phyloP scores from a whole-genome alignment of 2,329 filamentous ascomycete species.

The Aspergillus sp. region DNA sequence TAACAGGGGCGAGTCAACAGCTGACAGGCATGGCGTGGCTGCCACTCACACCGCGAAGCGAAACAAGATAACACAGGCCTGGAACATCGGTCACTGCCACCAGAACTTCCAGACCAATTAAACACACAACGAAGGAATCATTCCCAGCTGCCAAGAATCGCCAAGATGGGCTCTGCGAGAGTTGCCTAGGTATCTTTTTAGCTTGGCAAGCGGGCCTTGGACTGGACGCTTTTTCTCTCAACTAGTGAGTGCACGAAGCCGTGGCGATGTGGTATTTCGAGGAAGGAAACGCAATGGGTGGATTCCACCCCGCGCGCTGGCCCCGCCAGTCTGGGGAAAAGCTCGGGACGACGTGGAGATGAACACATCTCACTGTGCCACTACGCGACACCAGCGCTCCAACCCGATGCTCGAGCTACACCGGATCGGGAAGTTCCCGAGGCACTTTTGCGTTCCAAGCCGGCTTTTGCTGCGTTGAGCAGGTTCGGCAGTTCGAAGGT shows the following conservation, averaged over 20 bases:
- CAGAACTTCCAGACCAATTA: neutral
- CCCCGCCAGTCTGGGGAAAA: slow-evolving; percentile 1
- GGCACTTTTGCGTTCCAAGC: slow-evolving; percentile 15
- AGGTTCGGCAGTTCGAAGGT: slow-evolving; percentile 3
- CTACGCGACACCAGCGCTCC: neutral
- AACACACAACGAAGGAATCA: neutral
- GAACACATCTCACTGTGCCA: neutral
- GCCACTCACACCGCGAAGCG: neutral
- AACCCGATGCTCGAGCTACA: neutral
- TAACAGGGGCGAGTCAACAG: neutral
- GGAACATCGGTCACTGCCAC: neutral
- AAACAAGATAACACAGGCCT: neutral
- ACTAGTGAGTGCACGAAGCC: neutral
- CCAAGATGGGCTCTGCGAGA: neutral
- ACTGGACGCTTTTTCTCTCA: neutral
- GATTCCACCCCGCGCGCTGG: neutral
- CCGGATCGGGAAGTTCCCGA: slow-evolving; percentile 6
- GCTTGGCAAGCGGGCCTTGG: neutral
- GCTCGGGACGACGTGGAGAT: slow-evolving; percentile 6
- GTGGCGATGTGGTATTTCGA: neutral
- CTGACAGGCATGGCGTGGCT: neutral
- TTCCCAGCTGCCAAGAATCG: neutral
- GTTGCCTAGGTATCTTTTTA: neutral
- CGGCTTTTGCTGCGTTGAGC: slow-evolving; percentile 11
- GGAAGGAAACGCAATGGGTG: neutral